Base-by-base conservation (phyloP, 495 filamentous ascomycete species). In the Aspergillus campestris region DNA sequence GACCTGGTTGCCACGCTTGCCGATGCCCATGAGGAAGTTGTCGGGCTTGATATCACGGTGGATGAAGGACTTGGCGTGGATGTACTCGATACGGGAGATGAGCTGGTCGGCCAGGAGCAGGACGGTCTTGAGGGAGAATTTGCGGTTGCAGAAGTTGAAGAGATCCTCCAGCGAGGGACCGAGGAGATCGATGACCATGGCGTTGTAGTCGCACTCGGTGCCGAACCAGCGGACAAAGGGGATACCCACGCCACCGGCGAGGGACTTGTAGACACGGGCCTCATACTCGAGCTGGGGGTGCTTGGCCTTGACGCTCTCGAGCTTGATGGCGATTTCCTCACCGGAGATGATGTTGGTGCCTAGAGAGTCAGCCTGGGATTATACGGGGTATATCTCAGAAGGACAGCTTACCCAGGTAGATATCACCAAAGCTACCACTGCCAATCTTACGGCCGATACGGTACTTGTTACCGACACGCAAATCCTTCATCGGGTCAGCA, bases 61-160 rank as follows among this genome's bases (percentile, higher is more conserved):
- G 63, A 99, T 99, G 71, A 99, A 99, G 24, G 89, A 95, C 70
- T 99, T 99, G 78, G 94, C 94, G 64, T 99, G 94, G 60, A 99
- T 99, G 74, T 99, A 99, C 69, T 99, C 94, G 65, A 99, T 97
- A 50, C 94, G 90, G 45, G 92, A 97, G 61, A 98, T 97, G 67
- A 99, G 81, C 73, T 99, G 94, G 61, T 99, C 94, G 60, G 94
- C 94, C 42, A 99, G 81, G 8, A 99, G 82, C 11, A 99, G 73
- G 34, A 99, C 94, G n/a, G 94, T 99, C 84, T 99, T 99, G 53
- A 99, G 72, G 8, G 92, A 95, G 78, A 97, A 99, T 66, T 99
- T 99, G 63, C 94, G 84, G 80, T 97, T 99, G 82, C 94, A 99
- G 69, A 99, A 99, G 80, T 99, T 99, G 89, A 99, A 99, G n/a